Evolutionary conservation across 2,329 filamentous ascomycete genomes (phyloP).

Genomic region (Metarhizium sp.): DNA sequence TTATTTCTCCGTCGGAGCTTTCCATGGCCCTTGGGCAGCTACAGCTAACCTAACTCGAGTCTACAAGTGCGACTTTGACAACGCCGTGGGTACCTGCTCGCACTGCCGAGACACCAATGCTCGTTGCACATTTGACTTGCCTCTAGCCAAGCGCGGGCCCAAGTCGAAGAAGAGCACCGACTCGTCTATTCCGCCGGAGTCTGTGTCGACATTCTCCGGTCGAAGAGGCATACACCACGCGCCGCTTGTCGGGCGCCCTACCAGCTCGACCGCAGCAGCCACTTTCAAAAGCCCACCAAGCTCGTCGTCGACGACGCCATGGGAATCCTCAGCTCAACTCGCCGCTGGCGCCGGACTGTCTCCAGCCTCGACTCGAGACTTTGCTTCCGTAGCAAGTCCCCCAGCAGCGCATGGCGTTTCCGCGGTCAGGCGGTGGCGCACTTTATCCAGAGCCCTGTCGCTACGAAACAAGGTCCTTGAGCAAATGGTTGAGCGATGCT

Average conservation of each 20-base stretch:
- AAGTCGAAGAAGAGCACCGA: constrained; percentile 20
- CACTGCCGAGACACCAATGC: constrained; percentile 22
- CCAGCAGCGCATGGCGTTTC: constrained; percentile 7
- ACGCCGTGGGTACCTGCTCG: constrained; percentile 16
- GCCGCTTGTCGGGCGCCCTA: neutral
- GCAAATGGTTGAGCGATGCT: constrained; percentile 20
- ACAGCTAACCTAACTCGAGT: too few relatives aligned
- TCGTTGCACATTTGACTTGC: constrained; percentile 28
- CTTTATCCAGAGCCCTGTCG: constrained; percentile 14
- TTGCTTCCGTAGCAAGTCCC: constrained; percentile 6
- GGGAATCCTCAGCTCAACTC: constrained; percentile 10
- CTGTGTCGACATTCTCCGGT: constrained; percentile 7
- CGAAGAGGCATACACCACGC: constrained; percentile 1
- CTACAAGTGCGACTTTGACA: constrained; percentile 18
- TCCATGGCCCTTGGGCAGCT: neutral
- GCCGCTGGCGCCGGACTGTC: constrained; percentile 14
- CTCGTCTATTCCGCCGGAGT: constrained; percentile 7
- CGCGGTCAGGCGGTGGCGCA: constrained; percentile 20
- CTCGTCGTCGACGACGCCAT: constrained; percentile 11
- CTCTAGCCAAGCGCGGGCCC: constrained; percentile 27
- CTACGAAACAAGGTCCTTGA: constrained; percentile 16
- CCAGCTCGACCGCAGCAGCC: neutral
- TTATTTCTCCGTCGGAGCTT: constrained; percentile 9
- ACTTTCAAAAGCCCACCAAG: constrained; percentile 11
- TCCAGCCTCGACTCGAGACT: constrained; percentile 13